phyloP scores from a whole-genome alignment of 768 basidiomycete species.

The Leucogyrophana mollusca region DNA sequence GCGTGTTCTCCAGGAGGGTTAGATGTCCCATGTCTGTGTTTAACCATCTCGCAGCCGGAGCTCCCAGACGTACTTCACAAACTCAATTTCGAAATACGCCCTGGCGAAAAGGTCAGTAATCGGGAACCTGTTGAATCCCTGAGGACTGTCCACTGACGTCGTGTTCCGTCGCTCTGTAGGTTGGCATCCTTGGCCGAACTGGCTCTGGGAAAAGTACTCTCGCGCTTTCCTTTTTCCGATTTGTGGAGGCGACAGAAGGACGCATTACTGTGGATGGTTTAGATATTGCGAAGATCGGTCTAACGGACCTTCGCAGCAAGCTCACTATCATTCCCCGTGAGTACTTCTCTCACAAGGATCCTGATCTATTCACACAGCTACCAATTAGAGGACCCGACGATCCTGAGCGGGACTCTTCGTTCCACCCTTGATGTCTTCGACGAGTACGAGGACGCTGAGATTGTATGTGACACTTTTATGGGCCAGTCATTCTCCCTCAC shows the following conservation, averaged over 20 bases:
- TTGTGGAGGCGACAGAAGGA: constrained; percentile 81
- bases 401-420: constrained; percentile 79
- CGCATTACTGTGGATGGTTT: constrained; percentile 71
- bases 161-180: constrained; percentile 29
- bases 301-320: constrained; percentile 76
- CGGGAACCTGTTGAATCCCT: not conserved
- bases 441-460: constrained; percentile 82
- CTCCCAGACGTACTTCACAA: constrained; percentile 83
- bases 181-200: constrained; percentile 72
- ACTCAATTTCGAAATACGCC: constrained; percentile 68
- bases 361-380: not conserved
- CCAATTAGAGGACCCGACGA: constrained; percentile 78
- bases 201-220: constrained; percentile 79
- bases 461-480: constrained; percentile 44
- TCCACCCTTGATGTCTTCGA: constrained; percentile 84
- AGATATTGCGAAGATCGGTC: constrained; percentile 75
- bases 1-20: constrained; percentile 22
- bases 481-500: not conserved
- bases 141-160: too few relatives aligned
- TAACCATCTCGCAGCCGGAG: constrained; percentile 55
- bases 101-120: constrained; percentile 67
- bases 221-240: constrained; percentile 84
- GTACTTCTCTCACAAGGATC: constrained; percentile 18
- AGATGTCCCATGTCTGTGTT: constrained; percentile 8
- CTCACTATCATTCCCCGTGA: constrained; percentile 76